Conservation (phyloP, 805 yeast species). For the Ogataea angusta region DNA sequence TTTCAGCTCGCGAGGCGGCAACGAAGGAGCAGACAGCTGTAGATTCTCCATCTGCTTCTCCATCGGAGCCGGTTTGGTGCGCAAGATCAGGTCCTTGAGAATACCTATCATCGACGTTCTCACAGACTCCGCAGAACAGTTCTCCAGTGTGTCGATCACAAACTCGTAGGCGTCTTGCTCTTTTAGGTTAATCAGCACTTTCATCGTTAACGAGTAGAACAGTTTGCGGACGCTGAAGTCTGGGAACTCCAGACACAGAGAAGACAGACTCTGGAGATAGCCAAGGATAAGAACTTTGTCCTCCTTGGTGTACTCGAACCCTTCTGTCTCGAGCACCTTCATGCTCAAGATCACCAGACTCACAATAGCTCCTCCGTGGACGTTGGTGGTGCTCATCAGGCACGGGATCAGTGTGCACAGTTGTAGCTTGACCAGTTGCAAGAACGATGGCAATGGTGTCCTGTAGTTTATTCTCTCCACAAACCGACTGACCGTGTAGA, state of each 20-base stretch:
- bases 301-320: background rate
- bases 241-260: slow-evolving; percentile 16
- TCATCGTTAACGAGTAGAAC: slow-evolving; percentile 60
- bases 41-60: slow-evolving; percentile 9
- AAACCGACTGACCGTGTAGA: slow-evolving; percentile 25
- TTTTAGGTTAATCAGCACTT: slow-evolving; percentile 55
- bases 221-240: slow-evolving; percentile 28
- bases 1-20: slow-evolving; percentile 39
- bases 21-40: slow-evolving; percentile 24
- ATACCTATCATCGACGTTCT: slow-evolving; percentile 62
- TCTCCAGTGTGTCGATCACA: slow-evolving; percentile 57
- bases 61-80: slow-evolving; percentile 24
- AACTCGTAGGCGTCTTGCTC: slow-evolving; percentile 58
- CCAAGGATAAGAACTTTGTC: slow-evolving; percentile 16
- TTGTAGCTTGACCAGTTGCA: slow-evolving; percentile 39
- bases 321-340: slow-evolving; percentile 15
- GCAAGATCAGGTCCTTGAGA: slow-evolving; percentile 60
- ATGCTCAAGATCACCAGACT: slow-evolving; percentile 22
- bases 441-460: slow-evolving; percentile 10
- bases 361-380: slow-evolving; percentile 16
- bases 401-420: slow-evolving; percentile 42
- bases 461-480: slow-evolving; percentile 16
- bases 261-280: slow-evolving; percentile 25
- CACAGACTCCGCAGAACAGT: slow-evolving; percentile 59
- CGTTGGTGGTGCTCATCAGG: slow-evolving; percentile 22